Evolutionary conservation across 495 filamentous ascomycete species (phyloP).

Genomic region (Aspergillus biplanus): DNA sequence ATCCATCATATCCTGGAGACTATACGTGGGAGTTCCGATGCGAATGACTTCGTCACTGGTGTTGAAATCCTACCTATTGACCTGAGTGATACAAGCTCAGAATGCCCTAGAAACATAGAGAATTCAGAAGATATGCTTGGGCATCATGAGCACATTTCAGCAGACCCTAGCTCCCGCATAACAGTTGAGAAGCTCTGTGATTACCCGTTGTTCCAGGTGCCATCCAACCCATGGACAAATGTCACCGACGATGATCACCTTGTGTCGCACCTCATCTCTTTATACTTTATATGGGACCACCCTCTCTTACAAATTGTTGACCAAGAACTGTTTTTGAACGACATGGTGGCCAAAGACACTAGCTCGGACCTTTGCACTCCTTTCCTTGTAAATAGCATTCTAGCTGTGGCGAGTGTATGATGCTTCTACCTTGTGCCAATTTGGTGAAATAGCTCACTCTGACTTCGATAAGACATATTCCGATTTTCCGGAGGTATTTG

Average conservation of each 20-base stretch:
- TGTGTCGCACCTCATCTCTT: constrained; percentile 31
- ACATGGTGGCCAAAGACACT: constrained; percentile 31
- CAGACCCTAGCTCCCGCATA: constrained; percentile 34
- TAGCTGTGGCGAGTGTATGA: constrained; percentile 46
- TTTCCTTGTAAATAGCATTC: constrained; percentile 45
- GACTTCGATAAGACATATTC: constrained; percentile 39
- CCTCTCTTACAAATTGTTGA: constrained; percentile 43
- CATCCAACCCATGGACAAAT: constrained; percentile 33
- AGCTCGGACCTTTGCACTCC: constrained; percentile 41
- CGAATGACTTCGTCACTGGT: constrained; percentile 30
- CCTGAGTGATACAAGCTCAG: constrained; percentile 26
- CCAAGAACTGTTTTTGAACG: constrained; percentile 36
- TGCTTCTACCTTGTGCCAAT: not conserved
- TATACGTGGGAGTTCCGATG: constrained; percentile 30
- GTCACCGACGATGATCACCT: constrained; percentile 31
- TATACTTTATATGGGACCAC: constrained; percentile 46
- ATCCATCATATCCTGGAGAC: constrained; percentile 31
- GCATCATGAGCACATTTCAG: constrained; percentile 11
- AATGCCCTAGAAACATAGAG: constrained; percentile 17
- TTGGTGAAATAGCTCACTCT: constrained; percentile 5
- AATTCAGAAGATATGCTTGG: constrained; percentile 21
- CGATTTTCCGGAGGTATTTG: constrained; percentile 53
- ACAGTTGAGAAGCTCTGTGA: constrained; percentile 43
- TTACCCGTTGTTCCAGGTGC: constrained; percentile 39
- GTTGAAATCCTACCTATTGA: constrained; percentile 26